phyloP scores from a whole-genome alignment of 108 stramenopile species.

The Craspedostauros australis region DNA sequence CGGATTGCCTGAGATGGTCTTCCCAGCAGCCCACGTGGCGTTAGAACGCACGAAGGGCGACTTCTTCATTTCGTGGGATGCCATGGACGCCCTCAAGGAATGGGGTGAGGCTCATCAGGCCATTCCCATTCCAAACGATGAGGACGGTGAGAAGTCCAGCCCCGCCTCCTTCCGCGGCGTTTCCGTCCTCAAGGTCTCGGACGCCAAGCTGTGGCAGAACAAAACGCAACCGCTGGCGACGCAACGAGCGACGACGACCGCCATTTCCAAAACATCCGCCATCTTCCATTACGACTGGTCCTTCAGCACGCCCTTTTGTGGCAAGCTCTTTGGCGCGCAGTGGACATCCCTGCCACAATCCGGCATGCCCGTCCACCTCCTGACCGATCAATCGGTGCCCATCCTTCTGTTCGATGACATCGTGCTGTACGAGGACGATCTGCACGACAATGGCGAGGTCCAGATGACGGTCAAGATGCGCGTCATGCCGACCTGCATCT shows the following conservation, averaged over 20 bases:
- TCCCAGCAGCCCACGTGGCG: conserved; percentile 48
- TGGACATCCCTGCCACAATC: conserved; percentile 44
- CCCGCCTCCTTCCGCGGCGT: conserved; percentile 40
- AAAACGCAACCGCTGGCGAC: conserved; percentile 3
- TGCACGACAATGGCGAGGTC: conserved; percentile 78
- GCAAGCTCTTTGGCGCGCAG: conserved; percentile 13
- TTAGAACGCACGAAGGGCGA: conserved; percentile 6
- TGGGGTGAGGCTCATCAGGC: conserved; percentile 63
- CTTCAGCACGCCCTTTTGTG: conserved; percentile 53
- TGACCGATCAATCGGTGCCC: conserved; percentile 55
- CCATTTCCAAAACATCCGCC: conserved; percentile 1
- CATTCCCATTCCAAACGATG: conserved; percentile 24
- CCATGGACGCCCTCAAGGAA: conserved; percentile 47
- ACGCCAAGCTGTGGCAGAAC: conserved; percentile 56
- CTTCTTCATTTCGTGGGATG: conserved; percentile 32
- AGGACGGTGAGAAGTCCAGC: background rate
- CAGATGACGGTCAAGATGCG: conserved; percentile 54
- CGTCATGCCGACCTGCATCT: conserved; percentile 68
- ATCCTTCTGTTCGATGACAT: conserved; percentile 72
- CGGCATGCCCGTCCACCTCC: conserved; percentile 42
- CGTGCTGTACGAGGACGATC: conserved; percentile 63
- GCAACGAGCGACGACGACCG: background rate
- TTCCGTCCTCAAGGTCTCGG: conserved; percentile 41
- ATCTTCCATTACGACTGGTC: conserved; percentile 82
- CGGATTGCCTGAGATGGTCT: conserved; percentile 70